A percentile compares a stretch with the other conserved stretches of the same genome.
phyloP scores from a whole-genome alignment of 2,329 filamentous ascomycete species.

The Fusarium concolor region DNA sequence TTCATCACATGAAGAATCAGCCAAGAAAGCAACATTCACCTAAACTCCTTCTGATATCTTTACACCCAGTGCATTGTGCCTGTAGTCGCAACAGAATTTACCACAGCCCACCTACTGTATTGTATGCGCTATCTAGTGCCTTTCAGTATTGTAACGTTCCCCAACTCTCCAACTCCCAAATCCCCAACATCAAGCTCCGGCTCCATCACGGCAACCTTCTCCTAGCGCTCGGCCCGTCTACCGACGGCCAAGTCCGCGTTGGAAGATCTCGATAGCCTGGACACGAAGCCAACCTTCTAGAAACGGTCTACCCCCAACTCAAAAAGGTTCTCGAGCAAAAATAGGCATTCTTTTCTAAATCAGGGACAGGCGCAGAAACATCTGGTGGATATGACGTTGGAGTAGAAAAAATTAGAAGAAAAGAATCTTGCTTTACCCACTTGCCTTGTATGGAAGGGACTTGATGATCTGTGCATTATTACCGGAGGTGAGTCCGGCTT shows the following conservation, averaged over 20 bases:
- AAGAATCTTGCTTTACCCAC: conserved; percentile 19
- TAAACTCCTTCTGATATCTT: no score
- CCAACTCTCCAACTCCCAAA: not conserved
- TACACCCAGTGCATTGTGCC: no score
- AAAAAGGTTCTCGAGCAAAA: not conserved
- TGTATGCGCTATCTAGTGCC: no score
- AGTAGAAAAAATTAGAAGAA: conserved; percentile 4
- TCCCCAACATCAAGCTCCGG: not conserved
- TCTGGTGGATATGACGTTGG: conserved; percentile 8
- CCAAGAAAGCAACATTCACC: not conserved
- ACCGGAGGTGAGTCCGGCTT: conserved; percentile 2
- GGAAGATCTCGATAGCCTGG: not conserved
- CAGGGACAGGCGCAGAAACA: not conserved
- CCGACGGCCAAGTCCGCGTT: conserved; percentile 5
- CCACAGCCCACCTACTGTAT: no score
- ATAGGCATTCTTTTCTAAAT: not conserved
- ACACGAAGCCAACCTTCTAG: not conserved
- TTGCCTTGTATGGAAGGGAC: conserved; percentile 23
- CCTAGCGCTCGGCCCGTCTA: conserved; percentile 12
- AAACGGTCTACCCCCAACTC: not conserved
- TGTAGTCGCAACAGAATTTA: no score
- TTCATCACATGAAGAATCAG: not conserved
- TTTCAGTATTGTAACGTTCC: not conserved
- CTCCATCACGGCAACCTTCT: not conserved
- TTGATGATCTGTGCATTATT: conserved; percentile 17